Evolutionary conservation across 2,329 filamentous ascomycete genomes (phyloP).

Genomic region (Setomelanomma holmii): DNA sequence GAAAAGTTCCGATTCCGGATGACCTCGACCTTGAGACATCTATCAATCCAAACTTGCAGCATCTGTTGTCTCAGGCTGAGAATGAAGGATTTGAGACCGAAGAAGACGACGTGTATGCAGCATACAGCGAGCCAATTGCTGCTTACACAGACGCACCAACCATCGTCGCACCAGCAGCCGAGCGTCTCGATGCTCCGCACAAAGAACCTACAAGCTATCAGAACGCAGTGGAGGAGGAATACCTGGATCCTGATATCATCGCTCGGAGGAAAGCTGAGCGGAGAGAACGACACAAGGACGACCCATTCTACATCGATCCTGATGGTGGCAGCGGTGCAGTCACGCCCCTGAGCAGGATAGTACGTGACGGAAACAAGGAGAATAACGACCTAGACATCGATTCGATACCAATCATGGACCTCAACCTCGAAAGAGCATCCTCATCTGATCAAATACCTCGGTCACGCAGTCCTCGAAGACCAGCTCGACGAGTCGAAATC

Average conservation of each 20-base stretch:
- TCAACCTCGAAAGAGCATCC: constrained; percentile 68
- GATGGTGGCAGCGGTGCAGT: constrained; percentile 64
- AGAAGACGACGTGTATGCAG: constrained; percentile 54
- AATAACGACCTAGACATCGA: constrained; percentile 83
- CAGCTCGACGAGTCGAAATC: constrained; percentile 52
- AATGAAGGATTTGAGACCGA: constrained; percentile 52
- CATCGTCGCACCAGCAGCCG: constrained; percentile 48
- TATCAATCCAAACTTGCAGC: constrained; percentile 77
- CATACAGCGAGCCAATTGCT: constrained; percentile 54
- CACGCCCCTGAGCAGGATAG: constrained; percentile 81
- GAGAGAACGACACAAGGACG: constrained; percentile 82
- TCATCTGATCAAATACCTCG: constrained; percentile 27
- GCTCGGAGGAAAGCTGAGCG: constrained; percentile 79
- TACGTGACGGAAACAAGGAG: constrained; percentile 69
- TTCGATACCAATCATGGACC: constrained; percentile 92
- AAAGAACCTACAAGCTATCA: constrained; percentile 53
- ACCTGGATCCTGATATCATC: constrained; percentile 76
- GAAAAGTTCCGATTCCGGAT: constrained; percentile 80
- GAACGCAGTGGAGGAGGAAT: constrained; percentile 54
- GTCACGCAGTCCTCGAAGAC: constrained; percentile 38
- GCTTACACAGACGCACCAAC: constrained; percentile 24
- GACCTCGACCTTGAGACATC: constrained; percentile 80
- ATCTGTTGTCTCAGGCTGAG: constrained; percentile 66
- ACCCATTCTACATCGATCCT: constrained; percentile 88
- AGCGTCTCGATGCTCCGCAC: constrained; percentile 51